A percentile compares a stretch with the other conserved stretches of the same genome.
Conservation (phyloP, 2,329 filamentous ascomycete species). For the Hymenoscyphus fraxineus region DNA sequence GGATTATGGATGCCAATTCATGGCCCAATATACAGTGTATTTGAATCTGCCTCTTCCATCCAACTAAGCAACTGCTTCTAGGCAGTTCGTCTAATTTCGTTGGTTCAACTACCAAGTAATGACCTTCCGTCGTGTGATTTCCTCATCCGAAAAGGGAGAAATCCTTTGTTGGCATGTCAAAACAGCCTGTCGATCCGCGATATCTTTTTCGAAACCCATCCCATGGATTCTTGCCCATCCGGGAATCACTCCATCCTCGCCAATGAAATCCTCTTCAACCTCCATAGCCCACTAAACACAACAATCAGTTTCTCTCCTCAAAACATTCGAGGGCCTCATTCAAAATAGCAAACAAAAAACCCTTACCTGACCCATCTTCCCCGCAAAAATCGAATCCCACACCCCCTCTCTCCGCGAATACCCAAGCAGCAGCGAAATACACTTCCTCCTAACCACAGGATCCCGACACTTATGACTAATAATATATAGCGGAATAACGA, state of each 20-base stretch:
- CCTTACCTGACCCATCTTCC: slow-evolving; percentile 19
- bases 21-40: neutral
- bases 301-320: neutral
- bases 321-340: neutral
- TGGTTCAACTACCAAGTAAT: slow-evolving; percentile 4
- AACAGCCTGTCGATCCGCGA: neutral
- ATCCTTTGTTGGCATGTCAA: slow-evolving; percentile 8
- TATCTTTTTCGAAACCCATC: slow-evolving; percentile 4
- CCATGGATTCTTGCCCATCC: slow-evolving; percentile 20
- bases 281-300: slow-evolving; percentile 1
- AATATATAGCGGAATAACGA: slow-evolving; percentile 60
- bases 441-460: slow-evolving; percentile 50
- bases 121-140: neutral
- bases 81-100: neutral
- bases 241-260: slow-evolving; percentile 15
- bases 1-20: neutral
- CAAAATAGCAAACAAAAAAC: neutral
- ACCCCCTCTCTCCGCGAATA: slow-evolving; percentile 60
- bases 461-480: slow-evolving; percentile 62
- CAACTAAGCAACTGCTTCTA: neutral
- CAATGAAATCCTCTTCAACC: slow-evolving; percentile 20
- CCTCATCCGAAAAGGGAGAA: neutral
- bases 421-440: slow-evolving; percentile 55
- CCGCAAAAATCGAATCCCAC: slow-evolving; percentile 39
- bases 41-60: neutral